Percentiles rank a stretch among this genome's conserved stretches.
Conservation (phyloP, 1,284 basidiomycete genomes). For the Irpex sp. region DNA sequence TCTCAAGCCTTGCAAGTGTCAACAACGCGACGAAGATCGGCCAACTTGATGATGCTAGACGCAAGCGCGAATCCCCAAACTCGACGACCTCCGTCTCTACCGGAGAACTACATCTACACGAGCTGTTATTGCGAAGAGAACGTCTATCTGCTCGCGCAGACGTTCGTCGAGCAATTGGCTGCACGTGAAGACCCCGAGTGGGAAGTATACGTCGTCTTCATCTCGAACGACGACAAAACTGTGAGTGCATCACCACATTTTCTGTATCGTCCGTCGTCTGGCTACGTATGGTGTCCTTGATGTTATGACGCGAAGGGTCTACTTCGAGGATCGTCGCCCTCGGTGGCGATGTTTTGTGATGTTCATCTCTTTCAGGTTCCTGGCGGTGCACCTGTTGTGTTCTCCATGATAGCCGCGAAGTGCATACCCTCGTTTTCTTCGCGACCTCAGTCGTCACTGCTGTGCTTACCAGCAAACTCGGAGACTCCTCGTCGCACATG, state of each 20-base stretch:
- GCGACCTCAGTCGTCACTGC: too few relatives aligned
- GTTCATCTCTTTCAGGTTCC: neutral
- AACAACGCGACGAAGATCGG: too few relatives aligned
- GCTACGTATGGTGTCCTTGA: too few relatives aligned
- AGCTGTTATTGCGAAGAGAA: conserved; percentile 68
- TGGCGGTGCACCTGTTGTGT: neutral
- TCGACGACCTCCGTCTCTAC: conserved; percentile 25
- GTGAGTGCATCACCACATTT: conserved; percentile 32
- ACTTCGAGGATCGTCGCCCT: neutral
- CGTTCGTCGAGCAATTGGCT: conserved; percentile 27
- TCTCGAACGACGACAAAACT: conserved; percentile 59
- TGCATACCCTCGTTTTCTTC: too few relatives aligned
- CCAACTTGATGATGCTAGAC: too few relatives aligned
- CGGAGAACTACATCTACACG: conserved; percentile 30
- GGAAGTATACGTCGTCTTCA: conserved; percentile 57
- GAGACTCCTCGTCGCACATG: too few relatives aligned
- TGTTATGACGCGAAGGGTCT: too few relatives aligned
- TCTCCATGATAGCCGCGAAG: too few relatives aligned
- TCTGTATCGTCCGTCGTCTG: neutral
- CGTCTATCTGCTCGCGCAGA: conserved; percentile 53
- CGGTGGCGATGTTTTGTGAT: too few relatives aligned
- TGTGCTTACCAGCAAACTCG: too few relatives aligned
- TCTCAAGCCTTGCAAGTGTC: too few relatives aligned
- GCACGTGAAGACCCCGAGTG: conserved; percentile 31
- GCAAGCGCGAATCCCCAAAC: neutral